Percentiles rank a stretch among this genome's conserved stretches.
These are phyloP conservation scores for Cyclocybe aegerita DNA, from an alignment of 768 basidiomycete species.

Conservation along the genomic window DNA sequence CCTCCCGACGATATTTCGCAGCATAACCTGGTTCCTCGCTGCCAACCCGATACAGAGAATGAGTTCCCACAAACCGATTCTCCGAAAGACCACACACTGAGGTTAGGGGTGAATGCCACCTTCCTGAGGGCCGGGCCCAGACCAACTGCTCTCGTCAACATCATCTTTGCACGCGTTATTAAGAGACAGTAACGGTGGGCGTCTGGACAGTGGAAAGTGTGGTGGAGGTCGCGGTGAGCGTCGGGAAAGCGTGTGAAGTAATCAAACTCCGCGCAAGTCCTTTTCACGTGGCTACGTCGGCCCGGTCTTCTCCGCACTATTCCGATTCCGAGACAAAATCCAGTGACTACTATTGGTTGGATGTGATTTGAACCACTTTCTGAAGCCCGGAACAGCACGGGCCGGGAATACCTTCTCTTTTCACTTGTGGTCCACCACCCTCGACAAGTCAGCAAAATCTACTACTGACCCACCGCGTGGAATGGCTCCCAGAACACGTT, in stretches of 20 bases:
- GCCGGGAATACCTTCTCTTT: no score
- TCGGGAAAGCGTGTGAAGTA: constrained; percentile 15
- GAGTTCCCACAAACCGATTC: constrained; percentile 19
- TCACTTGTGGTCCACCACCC: no score
- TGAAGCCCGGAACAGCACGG: no score
- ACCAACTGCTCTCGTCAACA: constrained; percentile 55
- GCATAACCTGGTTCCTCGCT: constrained; percentile 43
- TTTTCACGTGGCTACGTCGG: constrained; percentile 13
- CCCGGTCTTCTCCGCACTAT: no score
- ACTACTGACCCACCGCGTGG: no score
- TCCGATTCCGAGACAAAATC: no score
- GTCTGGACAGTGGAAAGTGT: constrained; percentile 1
- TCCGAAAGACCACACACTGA: constrained; percentile 26
- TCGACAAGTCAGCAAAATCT: no score
- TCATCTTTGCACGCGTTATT: constrained; percentile 23
- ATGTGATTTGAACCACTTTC: no score
- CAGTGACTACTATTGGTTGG: no score
- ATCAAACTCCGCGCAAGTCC: constrained; percentile 23
- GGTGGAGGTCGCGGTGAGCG: constrained; percentile 15
- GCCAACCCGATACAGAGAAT: constrained; percentile 1
- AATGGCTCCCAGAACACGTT: no score
- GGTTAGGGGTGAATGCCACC: constrained; percentile 39
- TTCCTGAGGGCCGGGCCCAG: constrained; percentile 57
- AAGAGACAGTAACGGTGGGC: constrained; percentile 2
- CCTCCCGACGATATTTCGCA: constrained; percentile 39